Percentiles rank a stretch among this genome's conserved stretches.
Evolutionary conservation across 306 rosid genomes (phyloP).

Genomic region (Dalbergia cochinchinensis): DNA sequence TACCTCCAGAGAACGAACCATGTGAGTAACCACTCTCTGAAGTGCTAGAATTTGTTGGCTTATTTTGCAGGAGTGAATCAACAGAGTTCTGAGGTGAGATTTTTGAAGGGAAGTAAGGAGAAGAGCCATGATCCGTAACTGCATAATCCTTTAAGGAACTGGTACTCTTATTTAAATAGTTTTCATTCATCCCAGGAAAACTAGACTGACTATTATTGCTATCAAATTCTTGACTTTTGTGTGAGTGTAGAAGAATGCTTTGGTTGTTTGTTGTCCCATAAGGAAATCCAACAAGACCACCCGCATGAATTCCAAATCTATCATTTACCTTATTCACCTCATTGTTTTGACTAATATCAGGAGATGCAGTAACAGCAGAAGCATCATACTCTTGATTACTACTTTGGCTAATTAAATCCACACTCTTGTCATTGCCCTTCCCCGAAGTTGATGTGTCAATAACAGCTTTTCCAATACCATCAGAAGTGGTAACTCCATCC

Average conservation of each 20-base stretch:
- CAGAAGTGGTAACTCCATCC: constrained; percentile 79
- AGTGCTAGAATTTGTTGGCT: constrained; percentile 56
- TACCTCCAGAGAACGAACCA: constrained; percentile 66
- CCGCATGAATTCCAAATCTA: constrained; percentile 45
- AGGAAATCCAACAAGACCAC: constrained; percentile 47
- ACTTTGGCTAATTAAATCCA: constrained; percentile 49
- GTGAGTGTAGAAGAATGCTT: constrained; percentile 45
- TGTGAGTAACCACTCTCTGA: constrained; percentile 50
- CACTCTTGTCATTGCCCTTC: constrained; percentile 49
- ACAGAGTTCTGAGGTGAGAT: constrained; percentile 62
- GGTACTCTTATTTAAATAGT: constrained; percentile 53
- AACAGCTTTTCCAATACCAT: constrained; percentile 52
- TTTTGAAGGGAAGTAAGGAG: constrained; percentile 55
- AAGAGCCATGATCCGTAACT: constrained; percentile 51
- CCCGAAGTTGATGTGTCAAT: constrained; percentile 51
- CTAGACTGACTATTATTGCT: constrained; percentile 57
- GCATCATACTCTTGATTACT: constrained; percentile 54
- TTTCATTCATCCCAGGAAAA: constrained; percentile 53
- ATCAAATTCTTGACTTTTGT: constrained; percentile 56
- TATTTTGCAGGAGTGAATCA: constrained; percentile 49
- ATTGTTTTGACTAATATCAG: constrained; percentile 51
- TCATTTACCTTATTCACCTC: constrained; percentile 51
- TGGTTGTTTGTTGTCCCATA: constrained; percentile 56
- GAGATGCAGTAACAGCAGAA: constrained; percentile 46
- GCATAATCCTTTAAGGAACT: constrained; percentile 57